A percentile compares a stretch with the other conserved stretches of the same genome.
These are phyloP conservation scores for Nemania serpens DNA, from an alignment of 2,329 filamentous ascomycete genomes.

Conservation along the genomic window DNA sequence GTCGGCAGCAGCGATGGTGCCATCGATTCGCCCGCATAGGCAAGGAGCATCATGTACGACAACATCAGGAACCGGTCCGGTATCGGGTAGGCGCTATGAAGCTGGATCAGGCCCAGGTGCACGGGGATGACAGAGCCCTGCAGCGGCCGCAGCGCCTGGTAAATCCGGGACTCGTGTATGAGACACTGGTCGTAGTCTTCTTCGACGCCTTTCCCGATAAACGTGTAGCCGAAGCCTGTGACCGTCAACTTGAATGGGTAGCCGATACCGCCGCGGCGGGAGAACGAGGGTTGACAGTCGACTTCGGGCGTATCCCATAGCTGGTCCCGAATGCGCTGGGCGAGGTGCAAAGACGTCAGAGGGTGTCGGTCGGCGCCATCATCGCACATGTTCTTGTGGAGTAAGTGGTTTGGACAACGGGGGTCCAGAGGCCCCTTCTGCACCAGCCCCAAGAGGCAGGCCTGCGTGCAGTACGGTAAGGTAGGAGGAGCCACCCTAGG, in stretches of 20 bases:
- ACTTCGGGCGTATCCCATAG: background rate
- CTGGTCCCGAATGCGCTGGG: background rate
- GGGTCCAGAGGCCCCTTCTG: background rate
- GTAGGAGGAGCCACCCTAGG: background rate
- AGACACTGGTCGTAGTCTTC: background rate
- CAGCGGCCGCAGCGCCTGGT: background rate
- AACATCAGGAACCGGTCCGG: background rate
- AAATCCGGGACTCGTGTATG: background rate
- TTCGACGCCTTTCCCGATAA: background rate
- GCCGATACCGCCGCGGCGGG: background rate
- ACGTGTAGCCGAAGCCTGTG: background rate
- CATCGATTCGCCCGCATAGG: background rate
- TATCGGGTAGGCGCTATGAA: background rate
- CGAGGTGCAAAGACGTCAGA: background rate
- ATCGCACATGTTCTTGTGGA: background rate
- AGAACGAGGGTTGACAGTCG: background rate
- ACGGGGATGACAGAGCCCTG: background rate
- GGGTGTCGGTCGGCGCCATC: background rate
- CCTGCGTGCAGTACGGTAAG: background rate
- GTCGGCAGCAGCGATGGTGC: background rate
- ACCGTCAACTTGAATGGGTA: background rate
- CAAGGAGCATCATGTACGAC: background rate
- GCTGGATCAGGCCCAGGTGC: background rate
- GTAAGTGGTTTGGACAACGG: background rate
- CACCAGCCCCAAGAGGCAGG: background rate